Conservation (phyloP, 768 basidiomycete genomes). For the Nidularia pulvinata region DNA sequence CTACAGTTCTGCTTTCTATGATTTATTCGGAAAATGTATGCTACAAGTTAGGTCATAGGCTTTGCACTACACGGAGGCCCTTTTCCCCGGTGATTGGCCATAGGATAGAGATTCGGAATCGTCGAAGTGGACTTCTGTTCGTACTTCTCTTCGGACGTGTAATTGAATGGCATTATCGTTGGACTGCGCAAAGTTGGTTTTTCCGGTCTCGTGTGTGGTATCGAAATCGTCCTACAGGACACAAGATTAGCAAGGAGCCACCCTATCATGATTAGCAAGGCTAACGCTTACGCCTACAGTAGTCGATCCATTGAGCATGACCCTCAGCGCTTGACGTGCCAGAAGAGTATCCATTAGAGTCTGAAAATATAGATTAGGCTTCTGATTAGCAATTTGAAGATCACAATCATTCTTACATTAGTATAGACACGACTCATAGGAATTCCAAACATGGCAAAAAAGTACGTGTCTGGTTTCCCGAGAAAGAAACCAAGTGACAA, state of each 20-base stretch:
- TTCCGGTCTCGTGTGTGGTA: background rate
- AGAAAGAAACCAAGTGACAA: conserved; percentile 22
- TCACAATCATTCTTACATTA: conserved; percentile 14
- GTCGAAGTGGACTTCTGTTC: background rate
- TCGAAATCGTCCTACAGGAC: background rate
- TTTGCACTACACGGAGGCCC: too few species aligned
- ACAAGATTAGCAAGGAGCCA: too few species aligned
- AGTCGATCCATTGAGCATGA: too few species aligned
- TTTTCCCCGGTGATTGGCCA: too few species aligned
- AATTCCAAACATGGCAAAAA: conserved; percentile 30
- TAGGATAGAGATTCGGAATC: background rate
- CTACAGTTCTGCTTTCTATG: too few species aligned
- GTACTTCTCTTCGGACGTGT: conserved; percentile 1
- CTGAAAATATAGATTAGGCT: conserved; percentile 1
- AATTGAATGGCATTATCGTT: background rate
- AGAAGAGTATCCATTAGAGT: conserved; percentile 16
- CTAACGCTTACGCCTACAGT: too few species aligned
- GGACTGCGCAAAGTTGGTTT: background rate
- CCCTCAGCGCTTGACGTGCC: conserved; percentile 5
- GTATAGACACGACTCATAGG: conserved; percentile 34
- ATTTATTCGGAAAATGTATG: too few species aligned
- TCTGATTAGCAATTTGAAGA: background rate
- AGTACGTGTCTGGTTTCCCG: conserved; percentile 14
- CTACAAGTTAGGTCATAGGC: too few species aligned
- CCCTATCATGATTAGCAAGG: too few species aligned